Evolutionary conservation across 345 rosid species (phyloP), one percentile per base, ranked within the genome.

Genomic region (Gossypium turneri): DNA sequence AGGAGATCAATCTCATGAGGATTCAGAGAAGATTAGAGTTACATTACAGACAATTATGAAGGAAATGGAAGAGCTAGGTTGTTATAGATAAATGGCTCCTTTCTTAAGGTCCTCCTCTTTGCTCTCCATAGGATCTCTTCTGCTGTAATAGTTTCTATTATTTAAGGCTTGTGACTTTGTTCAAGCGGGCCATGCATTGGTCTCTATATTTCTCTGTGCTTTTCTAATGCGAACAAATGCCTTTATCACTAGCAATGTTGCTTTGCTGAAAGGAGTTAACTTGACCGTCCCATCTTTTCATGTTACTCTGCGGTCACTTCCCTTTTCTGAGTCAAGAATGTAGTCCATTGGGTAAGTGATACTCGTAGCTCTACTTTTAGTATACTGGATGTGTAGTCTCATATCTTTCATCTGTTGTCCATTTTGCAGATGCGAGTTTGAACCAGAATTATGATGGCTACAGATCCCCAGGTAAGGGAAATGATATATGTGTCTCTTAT

Each of bases 1-100:
- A 3, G 89, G 92, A 53, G 90, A 88, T 75, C 80, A 77, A 72
- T 80, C 84, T 68, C 90, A 82, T 79, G 38, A 56, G 82, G 77
- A 79, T 53, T 12, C 77, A n/a, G 82, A 75, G 67, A 84, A 78
- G 58, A 82, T 85, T 73, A 78, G 71, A 68, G 67, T 74, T 77
- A 84, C 83, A 58, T 38, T 88, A 67, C 20, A 67, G 61, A 72
- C 79, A 77, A 77, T 81, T 83, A 75, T 56, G 13, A 79, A 82
- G 53, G 89, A 87, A 68, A 66, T 74, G 74, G 79, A 56, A 70
- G 43, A 66, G 74, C 57, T 77, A 43, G 68, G 73, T 76, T 69
- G 59, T 69, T 15, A 69, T 51, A 50, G 73, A 69, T 68, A 69
- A 50, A 51, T 50, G 71, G 19, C 29, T 69, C 60, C 25, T 16